Conservation (phyloP, 306 rosid species). For the Ammopiptanthus mongolicus region DNA sequence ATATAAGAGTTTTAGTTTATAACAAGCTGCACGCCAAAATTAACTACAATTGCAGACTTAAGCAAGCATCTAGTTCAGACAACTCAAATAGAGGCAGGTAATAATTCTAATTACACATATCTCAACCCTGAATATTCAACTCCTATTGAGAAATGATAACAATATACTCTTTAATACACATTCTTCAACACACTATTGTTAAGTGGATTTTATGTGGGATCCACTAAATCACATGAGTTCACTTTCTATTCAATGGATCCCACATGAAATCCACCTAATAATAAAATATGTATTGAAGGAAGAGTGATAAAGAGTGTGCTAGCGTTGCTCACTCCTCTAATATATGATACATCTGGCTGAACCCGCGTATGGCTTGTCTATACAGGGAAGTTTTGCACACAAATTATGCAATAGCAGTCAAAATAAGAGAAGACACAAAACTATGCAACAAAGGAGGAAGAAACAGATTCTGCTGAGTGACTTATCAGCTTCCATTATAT, state of each 20-base stretch:
- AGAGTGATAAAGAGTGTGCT: too few species aligned
- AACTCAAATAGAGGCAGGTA: not conserved
- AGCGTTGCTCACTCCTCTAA: too few species aligned
- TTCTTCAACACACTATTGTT: too few species aligned
- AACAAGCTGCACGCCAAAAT: constrained; percentile 7
- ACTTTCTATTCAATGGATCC: too few species aligned
- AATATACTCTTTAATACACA: too few species aligned
- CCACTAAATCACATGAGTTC: too few species aligned
- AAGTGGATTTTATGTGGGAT: too few species aligned
- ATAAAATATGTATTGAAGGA: too few species aligned
- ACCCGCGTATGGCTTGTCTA: constrained; percentile 18
- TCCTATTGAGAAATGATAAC: too few species aligned
- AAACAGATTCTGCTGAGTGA: constrained; percentile 71
- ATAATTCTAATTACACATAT: constrained; percentile 22
- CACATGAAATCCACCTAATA: too few species aligned
- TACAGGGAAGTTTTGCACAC: constrained; percentile 27
- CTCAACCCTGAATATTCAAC: constrained; percentile 12
- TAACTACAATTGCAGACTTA: not conserved
- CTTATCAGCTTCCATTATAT: constrained; percentile 54
- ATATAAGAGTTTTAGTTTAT: not conserved
- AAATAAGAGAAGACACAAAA: constrained; percentile 69
- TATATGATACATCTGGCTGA: constrained; percentile 14
- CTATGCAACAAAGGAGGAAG: constrained; percentile 65
- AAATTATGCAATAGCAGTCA: constrained; percentile 18
- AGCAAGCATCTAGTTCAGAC: not conserved